phyloP scores from a whole-genome alignment of 2,329 filamentous ascomycete species.

The Fusarium luffae region DNA sequence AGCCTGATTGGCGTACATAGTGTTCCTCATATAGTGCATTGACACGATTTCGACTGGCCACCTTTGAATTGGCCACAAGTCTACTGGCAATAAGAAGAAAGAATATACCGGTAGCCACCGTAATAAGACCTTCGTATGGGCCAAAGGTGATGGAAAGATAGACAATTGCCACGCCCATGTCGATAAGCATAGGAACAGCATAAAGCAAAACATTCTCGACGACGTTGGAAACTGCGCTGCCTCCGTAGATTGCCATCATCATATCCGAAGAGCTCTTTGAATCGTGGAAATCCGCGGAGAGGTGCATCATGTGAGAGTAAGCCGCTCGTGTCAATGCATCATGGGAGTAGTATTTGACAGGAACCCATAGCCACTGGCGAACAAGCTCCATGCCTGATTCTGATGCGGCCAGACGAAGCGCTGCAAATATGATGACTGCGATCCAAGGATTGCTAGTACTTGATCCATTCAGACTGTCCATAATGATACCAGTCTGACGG shows the following conservation, averaged over 20 bases:
- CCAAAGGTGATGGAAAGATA: constrained; percentile 70
- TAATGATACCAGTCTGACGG: constrained; percentile 83
- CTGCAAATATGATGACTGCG: constrained; percentile 63
- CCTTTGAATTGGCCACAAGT: constrained; percentile 63
- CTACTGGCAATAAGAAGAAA: constrained; percentile 66
- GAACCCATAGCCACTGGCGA: constrained; percentile 67
- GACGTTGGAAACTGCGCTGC: constrained; percentile 64
- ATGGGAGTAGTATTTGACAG: constrained; percentile 67
- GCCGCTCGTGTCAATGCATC: constrained; percentile 65
- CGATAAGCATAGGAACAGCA: constrained; percentile 69
- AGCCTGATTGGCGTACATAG: constrained; percentile 65
- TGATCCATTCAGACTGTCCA: constrained; percentile 70
- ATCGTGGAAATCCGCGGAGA: constrained; percentile 71
- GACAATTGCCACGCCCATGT: constrained; percentile 67
- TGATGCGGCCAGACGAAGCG: constrained; percentile 63
- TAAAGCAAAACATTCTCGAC: constrained; percentile 69
- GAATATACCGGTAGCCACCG: constrained; percentile 66
- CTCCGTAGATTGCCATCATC: constrained; percentile 66
- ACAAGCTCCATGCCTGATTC: constrained; percentile 66
- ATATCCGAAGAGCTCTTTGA: constrained; percentile 69
- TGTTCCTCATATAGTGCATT: constrained; percentile 66
- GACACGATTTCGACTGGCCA: constrained; percentile 61
- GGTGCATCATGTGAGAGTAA: constrained; percentile 69
- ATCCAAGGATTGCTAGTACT: constrained; percentile 63
- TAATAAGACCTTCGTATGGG: constrained; percentile 71